These are phyloP conservation scores for Malassezia japonica DNA, from an alignment of 1,284 basidiomycete species.

Conservation along the genomic window DNA sequence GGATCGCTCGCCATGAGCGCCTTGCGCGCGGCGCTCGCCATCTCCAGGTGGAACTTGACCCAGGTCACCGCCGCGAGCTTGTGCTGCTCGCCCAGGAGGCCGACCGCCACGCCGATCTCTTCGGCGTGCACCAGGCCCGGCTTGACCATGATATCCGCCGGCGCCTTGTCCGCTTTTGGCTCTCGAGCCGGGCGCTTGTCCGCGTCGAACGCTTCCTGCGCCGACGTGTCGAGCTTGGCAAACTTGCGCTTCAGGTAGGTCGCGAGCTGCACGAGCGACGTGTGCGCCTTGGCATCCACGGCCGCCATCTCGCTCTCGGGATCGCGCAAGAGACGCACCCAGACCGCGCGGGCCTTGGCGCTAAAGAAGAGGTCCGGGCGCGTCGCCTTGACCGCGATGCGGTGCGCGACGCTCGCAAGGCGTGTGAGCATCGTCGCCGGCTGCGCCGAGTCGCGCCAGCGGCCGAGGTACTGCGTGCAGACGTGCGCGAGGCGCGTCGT, in stretches of 20 bases:
- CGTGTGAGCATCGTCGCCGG: slow-evolving; percentile 29
- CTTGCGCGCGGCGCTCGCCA: slow-evolving; percentile 31
- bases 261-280: slow-evolving; percentile 33
- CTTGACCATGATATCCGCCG: slow-evolving; percentile 33
- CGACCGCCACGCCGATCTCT: slow-evolving; percentile 42
- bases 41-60: slow-evolving; percentile 41
- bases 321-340: slow-evolving; percentile 25
- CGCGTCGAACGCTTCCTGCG: slow-evolving; percentile 30
- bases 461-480: slow-evolving; percentile 30
- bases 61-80: slow-evolving; percentile 38
- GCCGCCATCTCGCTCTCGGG: slow-evolving; percentile 18
- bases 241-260: slow-evolving; percentile 34
- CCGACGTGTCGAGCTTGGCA: slow-evolving; percentile 30
- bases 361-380: slow-evolving; percentile 34
- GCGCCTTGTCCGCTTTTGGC: slow-evolving; percentile 25
- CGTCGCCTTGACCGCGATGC: slow-evolving; percentile 36
- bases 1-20: slow-evolving; percentile 2
- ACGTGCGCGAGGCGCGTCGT: slow-evolving; percentile 34
- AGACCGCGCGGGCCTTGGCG: slow-evolving; percentile 18
- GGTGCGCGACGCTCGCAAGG: slow-evolving; percentile 39
- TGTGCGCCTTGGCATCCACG: slow-evolving; percentile 16
- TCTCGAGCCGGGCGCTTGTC: slow-evolving; percentile 27
- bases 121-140: slow-evolving; percentile 26
- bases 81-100: slow-evolving; percentile 35
- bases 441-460: slow-evolving; percentile 35